Evolutionary conservation across 306 rosid genomes (phyloP).

Genomic region (Ceratonia siliqua): DNA sequence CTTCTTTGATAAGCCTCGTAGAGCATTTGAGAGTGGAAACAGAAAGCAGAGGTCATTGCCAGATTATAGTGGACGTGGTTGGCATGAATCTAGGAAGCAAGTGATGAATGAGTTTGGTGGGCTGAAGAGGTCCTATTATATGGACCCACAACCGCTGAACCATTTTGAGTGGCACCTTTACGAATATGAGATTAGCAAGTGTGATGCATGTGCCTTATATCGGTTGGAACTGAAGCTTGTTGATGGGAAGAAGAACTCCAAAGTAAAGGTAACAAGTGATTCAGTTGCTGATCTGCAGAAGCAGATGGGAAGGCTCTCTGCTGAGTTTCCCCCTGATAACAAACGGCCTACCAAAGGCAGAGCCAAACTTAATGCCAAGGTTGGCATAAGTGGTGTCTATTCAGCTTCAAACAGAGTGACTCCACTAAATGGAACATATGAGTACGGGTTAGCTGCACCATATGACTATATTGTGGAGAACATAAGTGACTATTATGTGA

Average conservation of each 20-base stretch:
- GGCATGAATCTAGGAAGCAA: slow-evolving; percentile 96
- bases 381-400: slow-evolving; percentile 55
- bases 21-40: slow-evolving; percentile 92
- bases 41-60: slow-evolving; percentile 89
- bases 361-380: slow-evolving; percentile 52
- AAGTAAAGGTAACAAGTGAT: slow-evolving; percentile 60
- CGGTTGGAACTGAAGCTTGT: slow-evolving; percentile 78
- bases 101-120: slow-evolving; percentile 81
- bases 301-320: slow-evolving; percentile 89
- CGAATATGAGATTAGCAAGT: slow-evolving; percentile 79
- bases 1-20: slow-evolving; percentile 86
- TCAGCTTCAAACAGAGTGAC: slow-evolving; percentile 50
- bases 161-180: slow-evolving; percentile 86
- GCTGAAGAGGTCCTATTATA: slow-evolving; percentile 83
- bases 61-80: slow-evolving; percentile 82
- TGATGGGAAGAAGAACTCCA: slow-evolving; percentile 77
- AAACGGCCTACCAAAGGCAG: slow-evolving; percentile 66
- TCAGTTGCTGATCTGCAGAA: slow-evolving; percentile 82
- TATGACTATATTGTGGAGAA: slow-evolving; percentile 64
- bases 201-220: slow-evolving; percentile 75
- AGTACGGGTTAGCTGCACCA: slow-evolving; percentile 50
- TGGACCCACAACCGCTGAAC: slow-evolving; percentile 85
- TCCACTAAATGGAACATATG: slow-evolving; percentile 53
- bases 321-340: slow-evolving; percentile 76
- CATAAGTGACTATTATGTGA: slow-evolving; percentile 52